These are phyloP conservation scores for Ceratocystis destructans DNA, from an alignment of 2,329 filamentous ascomycete genomes.

Conservation along the genomic window DNA sequence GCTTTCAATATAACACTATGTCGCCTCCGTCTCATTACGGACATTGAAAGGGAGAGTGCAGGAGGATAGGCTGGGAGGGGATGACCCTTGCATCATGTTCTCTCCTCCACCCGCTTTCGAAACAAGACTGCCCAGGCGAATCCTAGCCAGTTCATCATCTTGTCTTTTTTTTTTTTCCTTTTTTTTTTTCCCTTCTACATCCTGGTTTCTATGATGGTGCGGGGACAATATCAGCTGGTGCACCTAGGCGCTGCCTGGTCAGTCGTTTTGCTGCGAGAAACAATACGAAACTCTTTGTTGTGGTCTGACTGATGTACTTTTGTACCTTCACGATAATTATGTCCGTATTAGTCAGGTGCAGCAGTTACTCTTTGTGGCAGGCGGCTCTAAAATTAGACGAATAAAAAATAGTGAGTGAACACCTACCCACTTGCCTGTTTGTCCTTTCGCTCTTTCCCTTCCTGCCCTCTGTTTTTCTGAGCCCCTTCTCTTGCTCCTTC, in stretches of 20 bases:
- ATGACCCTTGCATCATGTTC: not conserved
- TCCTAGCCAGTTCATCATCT: not conserved
- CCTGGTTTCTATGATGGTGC: not conserved
- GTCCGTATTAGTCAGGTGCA: not conserved
- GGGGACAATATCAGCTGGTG: not conserved
- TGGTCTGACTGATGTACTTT: not conserved
- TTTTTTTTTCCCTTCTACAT: not conserved
- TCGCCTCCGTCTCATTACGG: not conserved
- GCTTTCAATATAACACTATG: not conserved
- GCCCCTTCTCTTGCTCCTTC: not conserved
- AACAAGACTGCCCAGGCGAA: not conserved
- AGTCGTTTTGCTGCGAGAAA: too few relatives aligned
- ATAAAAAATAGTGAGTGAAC: not conserved
- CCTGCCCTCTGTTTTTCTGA: not conserved
- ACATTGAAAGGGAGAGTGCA: not conserved
- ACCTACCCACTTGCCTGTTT: not conserved
- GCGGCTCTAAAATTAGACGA: not conserved
- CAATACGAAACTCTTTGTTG: too few relatives aligned
- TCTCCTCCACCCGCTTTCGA: conserved; percentile 8
- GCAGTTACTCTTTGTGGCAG: conserved; percentile 1
- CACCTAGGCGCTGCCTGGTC: too few relatives aligned
- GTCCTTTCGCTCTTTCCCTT: too few relatives aligned
- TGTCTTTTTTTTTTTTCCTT: not conserved
- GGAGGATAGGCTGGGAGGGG: not conserved
- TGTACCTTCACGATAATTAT: not conserved